phyloP scores from a whole-genome alignment of 2,329 filamentous ascomycete species.

The Ceratocystis smalleyi region DNA sequence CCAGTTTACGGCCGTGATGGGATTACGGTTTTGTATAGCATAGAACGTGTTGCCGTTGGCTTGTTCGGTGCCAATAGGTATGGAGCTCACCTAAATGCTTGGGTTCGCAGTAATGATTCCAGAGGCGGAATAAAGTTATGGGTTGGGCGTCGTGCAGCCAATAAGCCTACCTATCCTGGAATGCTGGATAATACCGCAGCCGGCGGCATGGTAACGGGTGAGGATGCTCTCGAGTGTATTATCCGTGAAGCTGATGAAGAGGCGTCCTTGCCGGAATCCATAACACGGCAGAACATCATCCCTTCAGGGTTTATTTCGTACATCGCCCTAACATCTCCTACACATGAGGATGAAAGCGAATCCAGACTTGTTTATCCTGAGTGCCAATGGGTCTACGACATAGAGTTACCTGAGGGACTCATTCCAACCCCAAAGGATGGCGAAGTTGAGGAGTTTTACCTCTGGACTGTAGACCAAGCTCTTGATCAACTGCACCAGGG shows the following conservation, averaged over 20 bases:
- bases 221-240: conserved; percentile 65
- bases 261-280: conserved; percentile 55
- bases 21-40: conserved; percentile 47
- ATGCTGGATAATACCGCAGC: conserved; percentile 94
- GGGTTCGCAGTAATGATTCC: conserved; percentile 30
- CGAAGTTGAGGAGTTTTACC: conserved; percentile 73
- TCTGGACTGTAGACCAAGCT: conserved; percentile 65
- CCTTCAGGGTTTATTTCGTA: conserved; percentile 64
- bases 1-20: conserved; percentile 54
- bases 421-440: conserved; percentile 65
- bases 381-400: conserved; percentile 79
- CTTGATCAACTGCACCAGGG: conserved; percentile 51
- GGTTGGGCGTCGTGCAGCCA: conserved; percentile 60
- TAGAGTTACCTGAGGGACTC: conserved; percentile 55
- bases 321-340: conserved; percentile 55
- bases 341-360: conserved; percentile 21
- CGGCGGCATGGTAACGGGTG: conserved; percentile 59
- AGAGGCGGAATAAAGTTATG: conserved; percentile 57
- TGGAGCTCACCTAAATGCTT: conserved; percentile 69
- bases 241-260: conserved; percentile 82
- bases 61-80: conserved; percentile 65
- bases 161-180: conserved; percentile 76
- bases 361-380: conserved; percentile 74
- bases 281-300: conserved; percentile 47
- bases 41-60: conserved; percentile 60